Conservation (phyloP, 768 basidiomycete genomes). For the Clathrus columnatus region DNA sequence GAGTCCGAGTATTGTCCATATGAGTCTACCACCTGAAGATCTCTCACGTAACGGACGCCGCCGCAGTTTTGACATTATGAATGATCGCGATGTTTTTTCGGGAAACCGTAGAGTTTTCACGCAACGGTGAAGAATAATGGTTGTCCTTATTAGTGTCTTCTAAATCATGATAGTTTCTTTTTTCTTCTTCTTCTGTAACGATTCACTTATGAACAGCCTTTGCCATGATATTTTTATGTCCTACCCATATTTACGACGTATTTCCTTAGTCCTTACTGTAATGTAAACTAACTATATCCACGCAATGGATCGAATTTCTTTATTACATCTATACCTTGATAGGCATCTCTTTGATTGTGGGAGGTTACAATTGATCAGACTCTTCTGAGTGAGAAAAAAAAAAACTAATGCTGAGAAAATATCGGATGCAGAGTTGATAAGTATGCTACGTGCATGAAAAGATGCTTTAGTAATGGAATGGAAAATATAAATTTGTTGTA, state of each 20-base stretch:
- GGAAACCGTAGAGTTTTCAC: too few relatives aligned
- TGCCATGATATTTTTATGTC: background rate
- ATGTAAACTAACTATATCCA: background rate
- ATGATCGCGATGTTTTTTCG: background rate
- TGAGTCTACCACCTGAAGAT: background rate
- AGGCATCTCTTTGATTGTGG: background rate
- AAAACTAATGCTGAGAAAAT: constrained; percentile 61
- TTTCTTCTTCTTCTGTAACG: background rate
- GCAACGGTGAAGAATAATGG: too few relatives aligned
- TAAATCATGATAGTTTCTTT: too few relatives aligned
- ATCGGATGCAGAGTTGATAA: background rate
- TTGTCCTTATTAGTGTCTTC: too few relatives aligned
- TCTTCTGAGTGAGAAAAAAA: constrained; percentile 6
- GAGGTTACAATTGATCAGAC: background rate
- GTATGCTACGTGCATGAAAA: background rate
- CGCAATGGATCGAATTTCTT: background rate
- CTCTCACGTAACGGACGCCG: background rate
- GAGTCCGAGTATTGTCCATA: background rate
- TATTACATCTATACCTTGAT: background rate
- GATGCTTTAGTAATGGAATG: background rate
- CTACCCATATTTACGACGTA: background rate
- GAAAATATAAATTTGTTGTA: background rate
- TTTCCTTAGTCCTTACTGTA: too few relatives aligned
- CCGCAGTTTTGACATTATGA: background rate
- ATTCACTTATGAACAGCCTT: background rate